Evolutionary conservation across 2,329 filamentous ascomycete genomes (phyloP), one percentile per base, ranked within the genome.

Genomic region (Paecilomyces dactylethromorphus): DNA sequence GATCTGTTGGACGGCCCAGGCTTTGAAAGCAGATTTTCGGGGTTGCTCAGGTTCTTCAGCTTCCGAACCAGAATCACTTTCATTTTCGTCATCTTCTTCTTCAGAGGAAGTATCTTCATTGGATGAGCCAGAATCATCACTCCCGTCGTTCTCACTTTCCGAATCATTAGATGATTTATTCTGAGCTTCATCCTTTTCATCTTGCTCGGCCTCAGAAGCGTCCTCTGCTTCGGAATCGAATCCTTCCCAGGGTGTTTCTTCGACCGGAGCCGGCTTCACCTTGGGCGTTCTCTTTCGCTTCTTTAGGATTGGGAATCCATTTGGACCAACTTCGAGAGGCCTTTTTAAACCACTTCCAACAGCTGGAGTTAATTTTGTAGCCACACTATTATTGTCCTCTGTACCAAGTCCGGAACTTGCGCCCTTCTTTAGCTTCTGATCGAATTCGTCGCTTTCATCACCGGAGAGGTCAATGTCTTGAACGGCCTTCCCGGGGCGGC

Each of bases 1-100:
- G 59, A 92, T 84, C 74, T 94, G 89, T 66, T 90, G 86, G 31
- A 87, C 86, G 21, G 94, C 94, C 94, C 94, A 99, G 2, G 88
- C 84, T 73, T 97, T 97, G 81, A 99, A 99, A 0, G 91, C 91
- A 1, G 85, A 88, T 50, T 75, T 70, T 57, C 77, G 70, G 39
- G 76, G 72, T 64, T 72, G 58, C 64, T 71, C 60, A 61, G 64
- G 59, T 22, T 12, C 53, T n/a, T 58, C 58, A 24, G 56, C 32
- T 21, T 52, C 50, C 2, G 26, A 56, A 15, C 56, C 59, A 26
- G 60, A 55, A 13, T 63, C 57, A 21, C 58, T 62, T 8, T 64
- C 61, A 3, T 67, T 64, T 3, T 67, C 66, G 6, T 66, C 65
- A 18, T 65, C 62, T 1, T 69, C 64, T 1, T 78, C 76, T 2